These are phyloP conservation scores for Circinella minor DNA, from an alignment of 371 early-diverging fungal species.

Conservation along the genomic window DNA sequence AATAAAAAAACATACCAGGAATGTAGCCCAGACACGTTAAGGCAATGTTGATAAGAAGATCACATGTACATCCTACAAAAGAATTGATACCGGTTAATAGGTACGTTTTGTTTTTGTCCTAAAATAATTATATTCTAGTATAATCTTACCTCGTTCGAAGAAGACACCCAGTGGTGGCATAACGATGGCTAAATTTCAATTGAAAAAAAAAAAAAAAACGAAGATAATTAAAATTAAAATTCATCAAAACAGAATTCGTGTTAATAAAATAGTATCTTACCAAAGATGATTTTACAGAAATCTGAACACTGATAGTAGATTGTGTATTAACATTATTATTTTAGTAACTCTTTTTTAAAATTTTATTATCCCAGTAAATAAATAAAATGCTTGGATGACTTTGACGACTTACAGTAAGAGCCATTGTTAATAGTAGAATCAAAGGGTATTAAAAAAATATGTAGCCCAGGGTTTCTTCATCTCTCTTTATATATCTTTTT, in stretches of 20 bases:
- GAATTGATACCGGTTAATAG: not conserved
- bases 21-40: constrained; percentile 81
- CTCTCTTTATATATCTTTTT: too few species aligned
- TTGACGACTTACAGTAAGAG: too few species aligned
- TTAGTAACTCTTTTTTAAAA: too few species aligned
- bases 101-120: not conserved
- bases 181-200: constrained; percentile 47
- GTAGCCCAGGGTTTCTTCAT: too few species aligned
- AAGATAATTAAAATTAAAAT: too few species aligned
- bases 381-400: too few species aligned
- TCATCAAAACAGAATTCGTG: not conserved
- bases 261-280: constrained; percentile 20
- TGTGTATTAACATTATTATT: too few species aligned
- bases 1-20: constrained; percentile 61
- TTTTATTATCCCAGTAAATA: too few species aligned
- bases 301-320: constrained; percentile 28
- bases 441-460: too few species aligned
- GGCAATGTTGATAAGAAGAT: constrained; percentile 79
- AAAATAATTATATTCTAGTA: not conserved
- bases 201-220: not conserved
- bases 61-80: constrained; percentile 59
- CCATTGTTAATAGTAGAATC: too few species aligned
- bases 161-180: constrained; percentile 77
- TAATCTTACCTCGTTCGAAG: constrained; percentile 49
- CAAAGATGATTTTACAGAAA: constrained; percentile 46